Base-by-base conservation (phyloP, 257 asterid genomes). In the Nicotiana noctiflora region DNA sequence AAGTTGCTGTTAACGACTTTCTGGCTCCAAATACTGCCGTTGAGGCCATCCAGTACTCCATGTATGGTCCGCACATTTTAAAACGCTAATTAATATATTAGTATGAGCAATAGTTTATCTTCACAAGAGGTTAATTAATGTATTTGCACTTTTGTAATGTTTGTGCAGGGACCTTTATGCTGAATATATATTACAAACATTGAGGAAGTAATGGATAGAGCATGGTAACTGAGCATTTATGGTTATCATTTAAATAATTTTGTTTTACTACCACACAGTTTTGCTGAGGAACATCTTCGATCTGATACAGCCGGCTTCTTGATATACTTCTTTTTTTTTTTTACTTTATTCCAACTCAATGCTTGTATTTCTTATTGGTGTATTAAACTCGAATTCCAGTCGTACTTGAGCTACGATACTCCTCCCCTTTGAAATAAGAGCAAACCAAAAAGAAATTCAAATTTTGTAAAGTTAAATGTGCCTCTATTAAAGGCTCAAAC, bases 11-110 rank as follows among this genome's bases (percentile, higher is more conserved):
- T 11, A 81, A 91, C 55, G 90, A 82, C 70, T 91, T 91, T 82
- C 74, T 91, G 87, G 92, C 90, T 56, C 67, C 96, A 18, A 17
- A 53, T 4, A 64, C 87, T 55, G 91, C 96, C 4, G 6, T 81
- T 5, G 92, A 88, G 10, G 93, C 93, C 60, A 86, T 91, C 62
- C 89, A 89, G 74, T 79, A 91, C 89, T 91, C 96, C 66, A 91
- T 91, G 96, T 91, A 49, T 25, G 17, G 3, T 34, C 2, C 46
- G 46, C 46, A 40, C 46, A 8, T 40, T 40, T 40, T 40, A 40
- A 37, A 6, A 31, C 4, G 6, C 34, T 31, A 31, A 31, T 31
- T 31, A 37, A 37, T 37, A 37, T 37, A 37, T 21, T 77, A 37
- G 13, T 52, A 57, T 68, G 34, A 17, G 19, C 66, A 29, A 34